Evolutionary conservation across 1,284 basidiomycete species (phyloP).

Genomic region (Malassezia brasiliensis): DNA sequence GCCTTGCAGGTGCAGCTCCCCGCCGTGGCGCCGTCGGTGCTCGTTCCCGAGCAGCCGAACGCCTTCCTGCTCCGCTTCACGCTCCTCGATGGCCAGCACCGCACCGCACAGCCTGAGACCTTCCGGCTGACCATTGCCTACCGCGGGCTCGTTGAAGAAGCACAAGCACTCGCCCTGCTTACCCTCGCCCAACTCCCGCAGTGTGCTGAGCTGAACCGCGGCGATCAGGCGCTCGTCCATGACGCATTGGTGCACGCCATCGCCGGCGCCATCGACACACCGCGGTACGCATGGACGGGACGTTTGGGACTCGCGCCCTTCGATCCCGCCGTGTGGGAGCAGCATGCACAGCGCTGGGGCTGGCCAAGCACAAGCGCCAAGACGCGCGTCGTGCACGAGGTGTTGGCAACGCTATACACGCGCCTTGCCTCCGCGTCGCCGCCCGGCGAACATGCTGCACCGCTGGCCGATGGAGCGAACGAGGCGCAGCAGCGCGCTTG

Average conservation of each 20-base stretch:
- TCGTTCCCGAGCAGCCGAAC: conserved; percentile 32
- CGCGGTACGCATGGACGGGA: neutral
- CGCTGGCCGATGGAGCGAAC: neutral
- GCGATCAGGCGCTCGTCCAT: conserved; percentile 14
- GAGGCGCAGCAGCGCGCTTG: neutral
- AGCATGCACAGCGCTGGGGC: conserved; percentile 1
- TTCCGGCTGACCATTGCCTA: conserved; percentile 28
- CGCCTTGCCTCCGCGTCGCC: neutral
- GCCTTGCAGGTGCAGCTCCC: neutral
- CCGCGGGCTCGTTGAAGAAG: conserved; percentile 30
- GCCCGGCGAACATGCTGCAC: neutral
- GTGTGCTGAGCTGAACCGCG: neutral
- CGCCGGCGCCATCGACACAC: neutral
- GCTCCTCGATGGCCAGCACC: neutral
- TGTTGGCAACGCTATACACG: neutral
- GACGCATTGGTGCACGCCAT: neutral
- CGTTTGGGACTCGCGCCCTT: neutral
- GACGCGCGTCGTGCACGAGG: neutral
- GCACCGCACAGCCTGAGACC: neutral
- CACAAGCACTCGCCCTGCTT: neutral
- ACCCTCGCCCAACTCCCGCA: conserved; percentile 3
- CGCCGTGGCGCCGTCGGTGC: conserved; percentile 2
- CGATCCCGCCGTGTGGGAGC: neutral
- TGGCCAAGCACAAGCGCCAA: conserved; percentile 1
- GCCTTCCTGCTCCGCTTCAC: conserved; percentile 33